Evolutionary conservation across 2,329 filamentous ascomycete genomes (phyloP), one percentile per base, ranked within the genome.

Genomic region (Bipolaris bicolor): DNA sequence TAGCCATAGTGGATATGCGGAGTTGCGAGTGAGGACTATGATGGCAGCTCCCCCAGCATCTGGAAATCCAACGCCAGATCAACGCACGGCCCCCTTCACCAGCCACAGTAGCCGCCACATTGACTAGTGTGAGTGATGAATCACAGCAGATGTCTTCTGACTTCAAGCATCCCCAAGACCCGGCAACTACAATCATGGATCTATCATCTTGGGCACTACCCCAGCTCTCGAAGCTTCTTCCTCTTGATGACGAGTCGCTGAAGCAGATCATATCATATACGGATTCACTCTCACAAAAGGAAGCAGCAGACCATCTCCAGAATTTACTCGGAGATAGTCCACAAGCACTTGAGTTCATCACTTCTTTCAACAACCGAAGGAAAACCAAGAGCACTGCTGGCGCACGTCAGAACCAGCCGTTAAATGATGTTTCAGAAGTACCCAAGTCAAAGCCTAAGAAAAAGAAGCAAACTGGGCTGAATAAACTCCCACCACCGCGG

Each of bases 291-390:
- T 87, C 92, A 18, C 92, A 90, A 71, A 79, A 87, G 49, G 90
- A 89, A 62, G 90, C 91, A 13, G 92, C 87, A 49, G 88, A 92
- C 40, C 92, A 98, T 76, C 89, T 99, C 60, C 90, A 88, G 75
- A 92, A 95, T 71, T 81, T 99, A 51, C 84, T 99, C 0, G 95
- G 94, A 48, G 92, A 96, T 74, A 92, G 90, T 6, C 86, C 92
- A 1, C 87, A 90, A 66, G 84, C 86, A 1, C 76, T 90, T 49
- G 88, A 90, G 65, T 91, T 91, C 70, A 90, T 91, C 58, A 82
- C 87, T 20, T 84, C 84, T 10, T 91, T 90, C 78, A 98, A 97
- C 73, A 85, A 88, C 3, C 86, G 85, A 53, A 79, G 85, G 58
- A 76, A 73, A 50, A 71, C 76, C 29, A 76, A 71, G 29, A 66